Conservation (phyloP, 306 rosid genomes). For the Trifolium pratense region DNA sequence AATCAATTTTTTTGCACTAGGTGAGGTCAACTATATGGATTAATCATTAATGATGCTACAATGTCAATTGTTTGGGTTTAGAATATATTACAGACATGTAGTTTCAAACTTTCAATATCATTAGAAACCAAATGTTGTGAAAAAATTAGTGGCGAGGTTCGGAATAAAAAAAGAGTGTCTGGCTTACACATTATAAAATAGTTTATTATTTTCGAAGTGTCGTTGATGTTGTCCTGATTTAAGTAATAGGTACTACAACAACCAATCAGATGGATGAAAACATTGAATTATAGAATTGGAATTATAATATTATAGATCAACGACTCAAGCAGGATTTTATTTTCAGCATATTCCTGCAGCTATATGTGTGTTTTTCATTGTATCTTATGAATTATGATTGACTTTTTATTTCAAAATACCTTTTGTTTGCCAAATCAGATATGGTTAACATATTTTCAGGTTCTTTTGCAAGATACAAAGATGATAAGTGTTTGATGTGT, state of each 20-base stretch:
- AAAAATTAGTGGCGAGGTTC: conserved; percentile 12
- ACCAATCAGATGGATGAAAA: conserved; percentile 21
- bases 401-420: conserved; percentile 26
- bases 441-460: conserved; percentile 5
- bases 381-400: conserved; percentile 16
- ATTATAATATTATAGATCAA: conserved; percentile 15
- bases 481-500: conserved; percentile 2
- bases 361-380: conserved; percentile 5
- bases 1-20: neutral
- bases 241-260: conserved; percentile 20
- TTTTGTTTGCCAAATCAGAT: conserved; percentile 30
- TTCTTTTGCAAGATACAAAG: conserved; percentile 34
- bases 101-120: conserved; percentile 23
- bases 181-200: neutral
- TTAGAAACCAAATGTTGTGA: conserved; percentile 27
- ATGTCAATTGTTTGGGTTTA: neutral
- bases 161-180: neutral
- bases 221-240: neutral
- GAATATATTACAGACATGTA: conserved; percentile 2
- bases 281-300: conserved; percentile 6
- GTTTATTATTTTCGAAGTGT: conserved; percentile 19
- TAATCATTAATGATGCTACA: neutral
- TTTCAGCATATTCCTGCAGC: conserved; percentile 30
- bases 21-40: neutral
- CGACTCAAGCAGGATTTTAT: neutral